Conservation (phyloP, 306 rosid species). For the Pachyrhizus erosus region DNA sequence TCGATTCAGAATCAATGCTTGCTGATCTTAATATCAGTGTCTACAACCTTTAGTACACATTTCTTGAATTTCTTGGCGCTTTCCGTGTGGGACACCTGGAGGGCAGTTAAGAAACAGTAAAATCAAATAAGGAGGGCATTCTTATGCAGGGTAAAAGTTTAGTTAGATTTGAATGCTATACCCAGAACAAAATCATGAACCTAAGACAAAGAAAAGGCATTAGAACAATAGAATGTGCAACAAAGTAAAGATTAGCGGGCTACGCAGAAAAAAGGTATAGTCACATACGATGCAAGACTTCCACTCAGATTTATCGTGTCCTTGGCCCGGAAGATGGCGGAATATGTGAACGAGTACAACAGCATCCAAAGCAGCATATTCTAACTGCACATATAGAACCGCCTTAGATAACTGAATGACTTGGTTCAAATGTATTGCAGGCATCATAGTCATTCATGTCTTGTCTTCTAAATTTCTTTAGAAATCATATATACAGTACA, state of each 20-base stretch:
- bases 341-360: conserved; percentile 86
- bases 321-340: conserved; percentile 67
- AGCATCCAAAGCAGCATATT: conserved; percentile 98
- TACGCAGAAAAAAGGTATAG: not conserved
- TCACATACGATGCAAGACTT: conserved; percentile 84
- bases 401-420: conserved; percentile 21
- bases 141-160: conserved; percentile 9
- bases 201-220: conserved; percentile 11
- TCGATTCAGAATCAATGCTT: conserved; percentile 32
- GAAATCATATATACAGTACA: conserved; percentile 17
- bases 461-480: conserved; percentile 11
- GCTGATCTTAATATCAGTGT: conserved; percentile 38
- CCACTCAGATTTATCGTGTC: conserved; percentile 68
- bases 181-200: conserved; percentile 19
- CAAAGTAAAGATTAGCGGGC: conserved; percentile 19
- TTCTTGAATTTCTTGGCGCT: conserved; percentile 57
- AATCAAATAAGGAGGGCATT: conserved; percentile 20
- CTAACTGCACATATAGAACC: conserved; percentile 67
- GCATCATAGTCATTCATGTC: not conserved
- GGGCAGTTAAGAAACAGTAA: conserved; percentile 33
- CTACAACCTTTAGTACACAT: conserved; percentile 30
- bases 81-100: conserved; percentile 69
- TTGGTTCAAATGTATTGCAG: conserved; percentile 8
- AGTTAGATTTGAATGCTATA: not conserved
- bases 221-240: not conserved